Evolutionary conservation across 306 rosid species (phyloP).

Genomic region (Psophocarpus tetragonolobus): DNA sequence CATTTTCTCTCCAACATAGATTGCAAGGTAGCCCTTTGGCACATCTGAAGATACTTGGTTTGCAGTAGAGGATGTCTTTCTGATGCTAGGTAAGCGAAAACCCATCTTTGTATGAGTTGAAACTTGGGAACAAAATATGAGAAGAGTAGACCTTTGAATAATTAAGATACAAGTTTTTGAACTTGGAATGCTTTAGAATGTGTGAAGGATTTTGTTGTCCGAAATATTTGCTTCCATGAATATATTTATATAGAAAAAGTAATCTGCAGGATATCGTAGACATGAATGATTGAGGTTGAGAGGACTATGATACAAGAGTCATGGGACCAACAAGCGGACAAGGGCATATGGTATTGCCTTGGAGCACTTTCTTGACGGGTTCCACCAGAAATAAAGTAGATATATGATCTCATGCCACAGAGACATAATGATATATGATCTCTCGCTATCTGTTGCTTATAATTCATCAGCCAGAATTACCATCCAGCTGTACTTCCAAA

Average conservation of each 20-base stretch:
- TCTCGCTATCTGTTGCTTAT: too few relatives aligned
- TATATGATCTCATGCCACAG: too few relatives aligned
- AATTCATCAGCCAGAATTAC: too few relatives aligned
- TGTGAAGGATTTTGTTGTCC: background rate
- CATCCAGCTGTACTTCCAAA: too few relatives aligned
- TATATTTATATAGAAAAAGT: background rate
- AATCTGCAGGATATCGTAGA: background rate
- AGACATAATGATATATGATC: too few relatives aligned
- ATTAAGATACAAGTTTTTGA: background rate
- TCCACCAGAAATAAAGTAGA: too few relatives aligned
- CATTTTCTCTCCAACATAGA: background rate
- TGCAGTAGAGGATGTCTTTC: background rate
- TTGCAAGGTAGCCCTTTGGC: background rate
- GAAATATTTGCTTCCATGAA: background rate
- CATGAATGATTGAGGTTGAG: background rate
- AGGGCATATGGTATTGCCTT: background rate
- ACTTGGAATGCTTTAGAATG: background rate
- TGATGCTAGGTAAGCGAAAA: background rate
- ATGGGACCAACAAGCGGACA: background rate
- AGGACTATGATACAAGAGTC: background rate
- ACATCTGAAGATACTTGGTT: background rate
- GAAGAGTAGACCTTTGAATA: background rate
- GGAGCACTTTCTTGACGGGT: background rate
- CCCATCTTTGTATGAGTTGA: background rate
- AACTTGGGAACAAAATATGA: background rate